Percentiles rank a stretch among this genome's conserved stretches.
These are phyloP conservation scores for Metarhizium sp. DNA, from an alignment of 2,329 filamentous ascomycete genomes.

Conservation along the genomic window DNA sequence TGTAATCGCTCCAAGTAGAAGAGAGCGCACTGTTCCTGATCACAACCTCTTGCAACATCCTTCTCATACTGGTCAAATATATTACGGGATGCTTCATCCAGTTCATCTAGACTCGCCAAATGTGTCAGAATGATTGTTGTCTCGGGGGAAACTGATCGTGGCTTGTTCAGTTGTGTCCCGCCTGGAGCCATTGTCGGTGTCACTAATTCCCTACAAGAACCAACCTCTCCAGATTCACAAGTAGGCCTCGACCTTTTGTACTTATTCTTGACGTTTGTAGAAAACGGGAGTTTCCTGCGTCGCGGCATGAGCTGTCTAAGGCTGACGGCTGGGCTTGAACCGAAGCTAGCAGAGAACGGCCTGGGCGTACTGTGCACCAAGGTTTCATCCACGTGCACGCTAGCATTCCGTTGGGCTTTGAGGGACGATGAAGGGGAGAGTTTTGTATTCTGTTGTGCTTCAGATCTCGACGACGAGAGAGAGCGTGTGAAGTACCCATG, in stretches of 20 bases:
- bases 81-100: constrained; percentile 15
- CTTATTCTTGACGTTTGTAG: background rate
- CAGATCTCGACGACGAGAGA: constrained; percentile 1
- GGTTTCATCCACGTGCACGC: background rate
- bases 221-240: background rate
- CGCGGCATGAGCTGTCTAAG: constrained; percentile 21
- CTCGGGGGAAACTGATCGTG: background rate
- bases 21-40: constrained; percentile 14
- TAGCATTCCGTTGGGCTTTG: background rate
- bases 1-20: constrained; percentile 23
- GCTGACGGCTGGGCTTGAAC: background rate
- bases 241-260: background rate
- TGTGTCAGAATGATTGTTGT: constrained; percentile 17
- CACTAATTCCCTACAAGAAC: background rate
- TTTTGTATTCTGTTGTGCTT: background rate
- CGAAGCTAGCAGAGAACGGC: background rate
- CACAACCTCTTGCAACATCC: constrained; percentile 15
- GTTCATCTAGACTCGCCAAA: constrained; percentile 11
- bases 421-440: background rate
- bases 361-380: background rate
- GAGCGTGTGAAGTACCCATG: constrained; percentile 6
- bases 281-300: constrained; percentile 21
- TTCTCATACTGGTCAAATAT: constrained; percentile 23
- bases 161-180: background rate
- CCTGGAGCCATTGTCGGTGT: background rate